phyloP scores from a whole-genome alignment of 2,329 filamentous ascomycete genomes.

The Colletotrichum lindemuthianum region DNA sequence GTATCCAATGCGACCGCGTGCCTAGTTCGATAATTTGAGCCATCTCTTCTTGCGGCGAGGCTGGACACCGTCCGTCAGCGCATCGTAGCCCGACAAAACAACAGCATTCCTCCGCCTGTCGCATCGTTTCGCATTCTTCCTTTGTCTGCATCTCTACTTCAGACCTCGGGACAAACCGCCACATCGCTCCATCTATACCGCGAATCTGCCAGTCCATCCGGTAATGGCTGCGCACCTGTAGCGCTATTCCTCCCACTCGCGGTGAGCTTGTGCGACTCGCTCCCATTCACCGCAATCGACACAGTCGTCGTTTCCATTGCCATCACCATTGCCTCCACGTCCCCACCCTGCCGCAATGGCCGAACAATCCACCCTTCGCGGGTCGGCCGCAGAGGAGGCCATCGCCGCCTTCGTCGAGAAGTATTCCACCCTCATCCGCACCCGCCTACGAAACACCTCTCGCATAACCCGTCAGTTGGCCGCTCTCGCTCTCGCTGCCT shows the following conservation, averaged over 20 bases:
- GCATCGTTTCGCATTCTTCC: neutral
- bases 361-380: slow-evolving; percentile 80
- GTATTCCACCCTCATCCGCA: slow-evolving; percentile 63
- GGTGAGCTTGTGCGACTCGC: slow-evolving; percentile 33
- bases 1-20: slow-evolving; percentile 30
- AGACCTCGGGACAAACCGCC: neutral
- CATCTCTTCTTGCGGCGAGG: slow-evolving; percentile 14
- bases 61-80: slow-evolving; percentile 9
- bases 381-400: slow-evolving; percentile 72
- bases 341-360: slow-evolving; percentile 46
- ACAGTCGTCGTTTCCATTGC: neutral
- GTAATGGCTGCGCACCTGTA: slow-evolving; percentile 35
- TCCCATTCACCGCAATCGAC: slow-evolving; percentile 10
- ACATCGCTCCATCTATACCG: neutral
- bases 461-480: slow-evolving; percentile 78
- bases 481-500: slow-evolving; percentile 77
- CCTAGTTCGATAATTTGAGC: slow-evolving; percentile 14
- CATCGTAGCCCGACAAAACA: slow-evolving; percentile 5
- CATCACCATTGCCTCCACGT: slow-evolving; percentile 68
- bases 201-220: neutral
- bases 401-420: slow-evolving; percentile 71
- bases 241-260: slow-evolving; percentile 11
- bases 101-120: neutral
- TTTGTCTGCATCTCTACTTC: neutral
- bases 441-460: slow-evolving; percentile 71